phyloP scores from a whole-genome alignment of 306 rosid species.

The barrel medic (Medicago truncatula) region MtrunA17r5.0-ANR NC_053046.1:1576501-1577000 shows the following conservation, averaged over 20 bases:
- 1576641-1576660: background rate
- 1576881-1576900: slow-evolving; percentile 26
- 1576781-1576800: slow-evolving; percentile 10
- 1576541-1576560: background rate
- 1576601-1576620: too few relatives aligned
- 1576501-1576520: background rate
- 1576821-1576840: slow-evolving; percentile 86
- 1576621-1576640: background rate
- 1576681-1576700: slow-evolving; percentile 10
- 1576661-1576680: slow-evolving; percentile 4
- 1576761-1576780: slow-evolving; percentile 28
- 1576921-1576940: slow-evolving; percentile 6
- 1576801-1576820: slow-evolving; percentile 68
- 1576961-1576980: background rate
- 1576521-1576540: background rate
- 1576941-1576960: slow-evolving; percentile 17
- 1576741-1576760: slow-evolving; percentile 21
- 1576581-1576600: background rate
- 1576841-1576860: slow-evolving; percentile 70
- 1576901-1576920: slow-evolving; percentile 10
- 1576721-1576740: slow-evolving; percentile 9
- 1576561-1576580: background rate
- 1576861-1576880: slow-evolving; percentile 84
- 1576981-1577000: slow-evolving; percentile 9
- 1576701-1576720: slow-evolving; percentile 14